Evolutionary conservation across 2,329 filamentous ascomycete species (phyloP), one percentile per base, ranked within the genome.

Genomic region (Pseudogymnoascus sp.): DNA sequence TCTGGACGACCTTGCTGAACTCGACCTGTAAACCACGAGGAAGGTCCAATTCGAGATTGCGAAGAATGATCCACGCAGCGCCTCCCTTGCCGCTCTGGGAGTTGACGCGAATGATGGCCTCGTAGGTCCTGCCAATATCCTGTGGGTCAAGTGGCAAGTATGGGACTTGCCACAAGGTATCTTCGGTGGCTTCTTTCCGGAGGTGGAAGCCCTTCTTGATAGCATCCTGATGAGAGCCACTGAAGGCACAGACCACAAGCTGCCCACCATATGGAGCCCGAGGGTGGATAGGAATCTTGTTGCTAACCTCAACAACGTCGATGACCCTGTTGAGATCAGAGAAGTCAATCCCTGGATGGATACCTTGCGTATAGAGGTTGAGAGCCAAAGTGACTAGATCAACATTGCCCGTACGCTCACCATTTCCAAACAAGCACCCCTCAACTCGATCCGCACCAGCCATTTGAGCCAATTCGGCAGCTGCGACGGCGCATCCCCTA

Each of bases 81-180:
- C 94, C 94, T 65, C 93, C 93, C 79, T 99, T 97, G 67, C 93
- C 93, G 69, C 86, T 91, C 75, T 97, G 93, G 15, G 91, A 96
- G 80, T 97, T 99, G 83, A 97, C 93, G 64, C 93, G 90, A 73
- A 97, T 97, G 72, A 97, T 89, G 63, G 93, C 93, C 77, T 97
- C 92, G 83, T 97, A 97, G n/a, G 88, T 97, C 63, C 93, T 87
- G 59, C 93, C 93, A 66, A 97, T 96, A 71, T 97, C 93, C 71
- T 89, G 83, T 4, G 93, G 93, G 71, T 97, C 93, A 69, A 97
- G 83, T 10, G 93, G 93, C 58, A 97, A 87, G 73, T 97, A 97
- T 0, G 93, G 93, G 39, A 97, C 82, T 68, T 90, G 79, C 93
- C 93, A 97, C 41, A 77, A 79, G 71, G 87, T 84, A 62, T 93